phyloP scores from a whole-genome alignment of 352 stramenopile species.

The Globisporangium okanoganense region DNA sequence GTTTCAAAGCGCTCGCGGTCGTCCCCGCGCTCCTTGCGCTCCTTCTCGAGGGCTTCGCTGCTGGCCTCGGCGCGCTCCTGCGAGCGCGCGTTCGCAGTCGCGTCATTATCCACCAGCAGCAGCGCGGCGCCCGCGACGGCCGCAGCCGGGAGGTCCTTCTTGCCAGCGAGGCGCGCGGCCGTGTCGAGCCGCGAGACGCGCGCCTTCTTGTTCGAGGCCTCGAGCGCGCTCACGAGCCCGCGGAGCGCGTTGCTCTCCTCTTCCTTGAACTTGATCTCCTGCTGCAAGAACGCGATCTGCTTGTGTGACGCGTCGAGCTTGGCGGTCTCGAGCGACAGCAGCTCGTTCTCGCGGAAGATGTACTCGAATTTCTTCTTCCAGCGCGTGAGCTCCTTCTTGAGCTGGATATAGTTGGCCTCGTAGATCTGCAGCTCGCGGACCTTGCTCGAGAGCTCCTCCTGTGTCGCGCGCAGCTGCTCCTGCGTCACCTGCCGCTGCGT shows the following conservation, averaged over 20 bases:
- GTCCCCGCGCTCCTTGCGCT: constrained; percentile 29
- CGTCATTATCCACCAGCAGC: constrained; percentile 26
- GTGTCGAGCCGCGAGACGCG: constrained; percentile 61
- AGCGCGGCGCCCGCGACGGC: constrained; percentile 27
- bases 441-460: constrained; percentile 77
- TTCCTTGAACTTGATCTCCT: constrained; percentile 85
- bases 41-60: constrained; percentile 33
- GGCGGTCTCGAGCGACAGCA: constrained; percentile 76
- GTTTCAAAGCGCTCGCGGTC: constrained; percentile 42
- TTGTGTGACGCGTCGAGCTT: constrained; percentile 84
- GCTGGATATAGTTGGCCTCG: constrained; percentile 70
- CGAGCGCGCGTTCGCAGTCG: constrained; percentile 9
- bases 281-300: constrained; percentile 78
- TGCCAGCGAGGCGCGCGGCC: constrained; percentile 26
- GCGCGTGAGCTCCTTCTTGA: constrained; percentile 71
- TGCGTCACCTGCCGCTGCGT: constrained; percentile 53
- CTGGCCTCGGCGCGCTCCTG: constrained; percentile 9
- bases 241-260: constrained; percentile 72
- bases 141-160: constrained; percentile 20
- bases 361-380: constrained; percentile 90
- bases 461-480: constrained; percentile 66
- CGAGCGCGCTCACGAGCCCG: constrained; percentile 67
- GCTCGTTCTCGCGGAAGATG: constrained; percentile 83
- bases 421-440: constrained; percentile 81
- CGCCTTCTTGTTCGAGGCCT: constrained; percentile 80